Evolutionary conservation across 495 filamentous ascomycete species (phyloP).

Genomic region (Astrocystis sublimbata): DNA sequence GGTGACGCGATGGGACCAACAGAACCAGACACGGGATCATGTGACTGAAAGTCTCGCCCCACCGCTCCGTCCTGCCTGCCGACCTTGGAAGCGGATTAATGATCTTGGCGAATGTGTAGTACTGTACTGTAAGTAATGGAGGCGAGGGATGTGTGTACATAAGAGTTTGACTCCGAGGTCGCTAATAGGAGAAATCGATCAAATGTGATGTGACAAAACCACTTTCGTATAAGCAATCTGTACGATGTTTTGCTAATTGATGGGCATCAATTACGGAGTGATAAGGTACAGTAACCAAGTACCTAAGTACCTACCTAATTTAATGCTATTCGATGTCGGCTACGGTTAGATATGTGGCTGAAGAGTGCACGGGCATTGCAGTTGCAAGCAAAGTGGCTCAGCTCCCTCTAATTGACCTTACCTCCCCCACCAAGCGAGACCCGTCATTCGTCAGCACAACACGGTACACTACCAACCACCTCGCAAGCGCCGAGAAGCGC

Average conservation of each 20-base stretch:
- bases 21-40: constrained; percentile 13
- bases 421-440: not conserved
- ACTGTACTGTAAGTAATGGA: too few relatives aligned
- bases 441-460: too few relatives aligned
- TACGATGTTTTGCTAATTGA: not conserved
- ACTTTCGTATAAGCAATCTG: too few relatives aligned
- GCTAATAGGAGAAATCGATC: not conserved
- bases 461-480: too few relatives aligned
- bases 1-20: not conserved
- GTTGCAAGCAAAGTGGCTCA: not conserved
- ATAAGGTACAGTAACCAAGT: too few relatives aligned
- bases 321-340: too few relatives aligned
- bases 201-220: too few relatives aligned
- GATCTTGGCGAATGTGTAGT: too few relatives aligned
- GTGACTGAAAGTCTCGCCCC: not conserved
- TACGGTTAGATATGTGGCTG: too few relatives aligned
- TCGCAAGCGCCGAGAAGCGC: not conserved
- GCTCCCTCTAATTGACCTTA: not conserved
- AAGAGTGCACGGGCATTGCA: not conserved
- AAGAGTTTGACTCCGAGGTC: not conserved
- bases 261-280: too few relatives aligned
- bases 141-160: not conserved
- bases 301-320: too few relatives aligned
- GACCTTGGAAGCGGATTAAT: too few relatives aligned
- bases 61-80: not conserved